Percentiles rank a stretch among this genome's conserved stretches.
Evolutionary conservation across 441 rosid species (phyloP).

Genomic region (Mallotus japonicus): DNA sequence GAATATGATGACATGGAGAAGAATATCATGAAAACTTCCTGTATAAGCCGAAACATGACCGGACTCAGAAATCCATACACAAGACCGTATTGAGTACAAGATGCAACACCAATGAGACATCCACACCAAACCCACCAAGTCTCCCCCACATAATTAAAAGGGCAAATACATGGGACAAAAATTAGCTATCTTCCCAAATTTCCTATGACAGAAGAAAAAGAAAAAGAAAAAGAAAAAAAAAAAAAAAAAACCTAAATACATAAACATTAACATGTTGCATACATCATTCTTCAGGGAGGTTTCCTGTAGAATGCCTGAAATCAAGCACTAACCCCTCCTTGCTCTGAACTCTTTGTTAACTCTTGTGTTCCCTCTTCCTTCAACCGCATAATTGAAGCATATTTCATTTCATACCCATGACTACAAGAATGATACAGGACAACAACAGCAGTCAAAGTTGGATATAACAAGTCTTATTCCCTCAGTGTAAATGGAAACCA

Average conservation of each 20-base stretch:
- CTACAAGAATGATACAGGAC: conserved; percentile 37
- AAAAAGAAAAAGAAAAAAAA: conserved; percentile 2
- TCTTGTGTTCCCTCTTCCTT: conserved; percentile 24
- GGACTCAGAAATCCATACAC: conserved; percentile 40
- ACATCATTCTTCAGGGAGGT: conserved; percentile 20
- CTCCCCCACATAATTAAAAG: conserved; percentile 22
- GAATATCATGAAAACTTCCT: conserved; percentile 25
- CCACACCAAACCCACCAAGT: conserved; percentile 35
- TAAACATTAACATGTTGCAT: conserved; percentile 35
- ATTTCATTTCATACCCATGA: conserved; percentile 29
- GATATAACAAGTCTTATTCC: conserved; percentile 39
- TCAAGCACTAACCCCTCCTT: conserved; percentile 8
- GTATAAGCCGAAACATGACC: conserved; percentile 36
- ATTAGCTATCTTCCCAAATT: conserved; percentile 31
- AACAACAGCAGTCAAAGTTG: conserved; percentile 35
- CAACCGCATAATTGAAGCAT: conserved; percentile 40
- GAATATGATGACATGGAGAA: no score
- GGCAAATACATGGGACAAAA: conserved; percentile 30
- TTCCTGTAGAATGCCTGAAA: conserved; percentile 17
- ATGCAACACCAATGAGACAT: conserved; percentile 17
- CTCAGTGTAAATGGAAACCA: conserved; percentile 25
- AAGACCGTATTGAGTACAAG: conserved; percentile 27
- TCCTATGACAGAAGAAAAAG: conserved; percentile 19
- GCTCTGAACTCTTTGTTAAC: conserved; percentile 14
- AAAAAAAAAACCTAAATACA: conserved; percentile 36